Conservation (phyloP, 805 yeast genomes). For the Pichia pseudocactophila region DNA sequence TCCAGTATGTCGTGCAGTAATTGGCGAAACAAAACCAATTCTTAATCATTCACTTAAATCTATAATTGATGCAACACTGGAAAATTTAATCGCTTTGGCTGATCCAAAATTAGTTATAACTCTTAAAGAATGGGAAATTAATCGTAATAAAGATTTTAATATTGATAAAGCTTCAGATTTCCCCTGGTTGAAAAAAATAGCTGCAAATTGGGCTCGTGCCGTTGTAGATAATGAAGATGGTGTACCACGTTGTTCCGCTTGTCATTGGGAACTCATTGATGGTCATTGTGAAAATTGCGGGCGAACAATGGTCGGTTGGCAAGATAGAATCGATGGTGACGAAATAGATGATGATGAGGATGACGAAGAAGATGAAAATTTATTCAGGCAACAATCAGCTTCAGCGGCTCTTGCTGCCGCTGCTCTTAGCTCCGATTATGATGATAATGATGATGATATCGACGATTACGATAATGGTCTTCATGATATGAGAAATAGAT, state of each 20-base stretch:
- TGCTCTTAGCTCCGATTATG: neutral
- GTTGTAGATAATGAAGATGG: slow-evolving; percentile 59
- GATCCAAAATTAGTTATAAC: neutral
- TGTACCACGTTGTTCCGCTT: slow-evolving; percentile 62
- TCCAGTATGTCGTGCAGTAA: slow-evolving; percentile 53
- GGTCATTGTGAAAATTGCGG: slow-evolving; percentile 63
- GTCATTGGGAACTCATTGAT: slow-evolving; percentile 76
- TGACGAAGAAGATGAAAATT: slow-evolving; percentile 6
- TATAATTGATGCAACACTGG: slow-evolving; percentile 33
- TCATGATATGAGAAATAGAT: neutral
- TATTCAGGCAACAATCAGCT: neutral
- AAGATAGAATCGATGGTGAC: slow-evolving; percentile 11
- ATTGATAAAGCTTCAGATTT: slow-evolving; percentile 27
- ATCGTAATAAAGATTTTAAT: slow-evolving; percentile 29
- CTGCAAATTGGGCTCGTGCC: slow-evolving; percentile 40
- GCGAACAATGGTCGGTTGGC: slow-evolving; percentile 31
- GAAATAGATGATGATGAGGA: slow-evolving; percentile 9
- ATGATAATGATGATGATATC: slow-evolving; percentile 5
- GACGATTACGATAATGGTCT: slow-evolving; percentile 10
- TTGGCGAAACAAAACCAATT: slow-evolving; percentile 39
- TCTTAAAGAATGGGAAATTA: slow-evolving; percentile 23
- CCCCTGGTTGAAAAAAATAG: slow-evolving; percentile 40
- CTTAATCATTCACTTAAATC: slow-evolving; percentile 46
- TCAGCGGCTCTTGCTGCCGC: too few relatives aligned
- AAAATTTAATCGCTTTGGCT: slow-evolving; percentile 14